phyloP scores from a whole-genome alignment of 2,329 filamentous ascomycete genomes.

The Cyphellophora europaea region DNA sequence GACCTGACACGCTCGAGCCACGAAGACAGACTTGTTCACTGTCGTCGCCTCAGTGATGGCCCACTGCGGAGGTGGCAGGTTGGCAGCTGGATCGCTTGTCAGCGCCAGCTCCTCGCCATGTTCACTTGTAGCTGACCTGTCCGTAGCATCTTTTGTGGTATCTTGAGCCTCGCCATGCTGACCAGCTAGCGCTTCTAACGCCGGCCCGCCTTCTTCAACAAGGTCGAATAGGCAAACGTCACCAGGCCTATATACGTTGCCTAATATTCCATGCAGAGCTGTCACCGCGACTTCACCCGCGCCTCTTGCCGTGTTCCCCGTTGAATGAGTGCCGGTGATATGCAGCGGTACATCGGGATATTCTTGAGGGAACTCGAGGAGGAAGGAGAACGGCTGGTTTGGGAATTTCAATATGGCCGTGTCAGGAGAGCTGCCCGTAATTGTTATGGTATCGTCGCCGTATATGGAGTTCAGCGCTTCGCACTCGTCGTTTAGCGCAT shows the following conservation, averaged over 20 bases:
- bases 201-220: constrained; percentile 55
- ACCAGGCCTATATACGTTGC: constrained; percentile 59
- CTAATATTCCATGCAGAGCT: constrained; percentile 58
- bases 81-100: constrained; percentile 21
- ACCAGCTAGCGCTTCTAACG: constrained; percentile 36
- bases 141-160: constrained; percentile 13
- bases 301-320: constrained; percentile 60
- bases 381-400: constrained; percentile 41
- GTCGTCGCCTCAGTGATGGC: constrained; percentile 60
- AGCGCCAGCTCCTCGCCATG: neutral
- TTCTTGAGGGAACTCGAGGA: constrained; percentile 57
- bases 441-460: constrained; percentile 31
- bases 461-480: constrained; percentile 49
- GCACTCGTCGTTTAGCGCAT: constrained; percentile 38
- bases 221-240: constrained; percentile 84
- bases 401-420: constrained; percentile 60
- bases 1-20: constrained; percentile 57
- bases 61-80: constrained; percentile 53
- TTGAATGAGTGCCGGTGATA: constrained; percentile 70
- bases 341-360: constrained; percentile 70
- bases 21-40: constrained; percentile 80
- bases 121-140: constrained; percentile 15
- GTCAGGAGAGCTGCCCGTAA: constrained; percentile 14
- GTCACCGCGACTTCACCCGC: constrained; percentile 63
- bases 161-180: constrained; percentile 14